Evolutionary conservation across 345 rosid species (phyloP).

Genomic region (Pugionium dolabratum): DNA sequence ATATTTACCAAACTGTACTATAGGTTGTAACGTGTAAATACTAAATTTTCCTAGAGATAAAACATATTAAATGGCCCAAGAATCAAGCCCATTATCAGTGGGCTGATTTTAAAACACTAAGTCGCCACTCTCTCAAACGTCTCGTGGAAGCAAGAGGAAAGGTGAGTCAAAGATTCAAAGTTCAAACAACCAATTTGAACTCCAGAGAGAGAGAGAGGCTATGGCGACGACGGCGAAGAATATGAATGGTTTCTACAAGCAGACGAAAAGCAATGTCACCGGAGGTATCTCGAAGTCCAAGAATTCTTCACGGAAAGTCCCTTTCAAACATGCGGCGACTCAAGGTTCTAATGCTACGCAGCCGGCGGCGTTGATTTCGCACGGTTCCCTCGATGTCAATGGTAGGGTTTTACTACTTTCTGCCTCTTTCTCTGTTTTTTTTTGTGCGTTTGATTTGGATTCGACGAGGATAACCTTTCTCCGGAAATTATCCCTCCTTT

Average conservation of each 20-base stretch:
- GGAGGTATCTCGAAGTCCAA: constrained; percentile 47
- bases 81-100: constrained; percentile 23
- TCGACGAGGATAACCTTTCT: background rate
- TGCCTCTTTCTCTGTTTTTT: background rate
- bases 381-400: constrained; percentile 48
- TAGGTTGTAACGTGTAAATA: too few species aligned
- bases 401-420: background rate
- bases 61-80: background rate
- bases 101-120: background rate
- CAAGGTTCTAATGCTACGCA: constrained; percentile 50
- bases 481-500: background rate
- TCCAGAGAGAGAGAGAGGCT: constrained; percentile 7
- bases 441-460: background rate
- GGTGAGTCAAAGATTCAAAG: constrained; percentile 40
- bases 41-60: too few species aligned
- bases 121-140: background rate
- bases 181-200: constrained; percentile 23
- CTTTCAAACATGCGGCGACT: constrained; percentile 46
- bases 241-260: constrained; percentile 66
- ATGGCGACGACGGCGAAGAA: constrained; percentile 56
- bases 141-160: constrained; percentile 33
- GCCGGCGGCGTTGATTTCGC: constrained; percentile 51
- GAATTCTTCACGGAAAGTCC: constrained; percentile 39
- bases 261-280: constrained; percentile 47
- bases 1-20: too few species aligned